Evolutionary conservation across 139 green algal genomes (phyloP), one percentile per base, ranked within the genome.

Genomic region (Coccomyxa sp.): DNA sequence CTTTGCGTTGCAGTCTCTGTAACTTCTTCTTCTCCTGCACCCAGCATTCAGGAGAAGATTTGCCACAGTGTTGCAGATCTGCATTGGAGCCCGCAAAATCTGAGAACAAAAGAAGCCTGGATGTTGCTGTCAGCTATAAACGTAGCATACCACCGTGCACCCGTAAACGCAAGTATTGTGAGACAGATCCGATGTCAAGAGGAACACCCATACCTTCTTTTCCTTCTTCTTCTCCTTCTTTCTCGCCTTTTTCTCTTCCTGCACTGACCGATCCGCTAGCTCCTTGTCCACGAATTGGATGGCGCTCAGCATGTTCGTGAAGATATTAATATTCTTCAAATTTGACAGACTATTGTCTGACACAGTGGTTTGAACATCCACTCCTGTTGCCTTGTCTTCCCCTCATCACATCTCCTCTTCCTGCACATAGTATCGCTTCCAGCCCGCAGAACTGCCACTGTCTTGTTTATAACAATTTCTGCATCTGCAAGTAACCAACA

Each of bases 201-300:
- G 28, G 58, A 58, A 27, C 23, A 57, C 51, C 82, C n/a, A 3
- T 77, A 38, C 67, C 31, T 66, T 17, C 15, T 38, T 79, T 12
- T 79, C 82, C 30, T 75, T 75, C 13, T 83, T 84, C 80, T 83
- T 79, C 51, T 86, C 67, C 76, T 82, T 85, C 25, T 67, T 30
- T 16, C 38, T 82, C 32, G 79, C 60, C 83, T 82, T 85, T 28
- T 81, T 83, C 80, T 79, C 75, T 63, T 59, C 80, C 51, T 83
- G 30, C 31, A 68, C 18, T 18, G 21, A 25, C 28, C 71, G 71
- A 25, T 77, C 71, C 9, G 27, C 71, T n/a, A 38, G 21, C 23
- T 32, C 71, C 17, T 38, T 77, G 27, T 31, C 71, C 14, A 77
- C 71, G 31, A 77, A 77, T 18, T 38, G 25, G 27, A 77, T n/a